Conservation (phyloP, 2,329 filamentous ascomycete species). For the Sporothrix pseudoabietina region DNA sequence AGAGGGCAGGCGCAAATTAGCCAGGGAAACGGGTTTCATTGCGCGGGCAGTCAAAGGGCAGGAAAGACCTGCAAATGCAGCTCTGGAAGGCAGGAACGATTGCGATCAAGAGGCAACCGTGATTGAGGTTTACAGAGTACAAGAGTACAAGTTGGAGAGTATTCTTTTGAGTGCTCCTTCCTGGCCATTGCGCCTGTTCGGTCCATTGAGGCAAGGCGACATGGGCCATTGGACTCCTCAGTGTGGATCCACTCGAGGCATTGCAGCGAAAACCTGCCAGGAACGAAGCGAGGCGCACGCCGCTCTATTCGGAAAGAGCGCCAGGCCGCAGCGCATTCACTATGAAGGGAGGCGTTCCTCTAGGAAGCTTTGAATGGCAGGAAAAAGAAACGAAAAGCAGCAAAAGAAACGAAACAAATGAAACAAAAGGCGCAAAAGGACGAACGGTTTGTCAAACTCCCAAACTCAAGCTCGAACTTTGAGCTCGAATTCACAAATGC, state of each 20-base stretch:
- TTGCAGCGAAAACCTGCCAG: slow-evolving; percentile 12
- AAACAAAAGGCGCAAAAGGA: not conserved
- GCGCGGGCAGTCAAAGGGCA: not conserved
- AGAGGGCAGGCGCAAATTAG: slow-evolving; percentile 18
- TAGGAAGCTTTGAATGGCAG: not conserved
- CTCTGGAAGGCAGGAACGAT: not conserved
- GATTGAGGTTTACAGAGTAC: not conserved
- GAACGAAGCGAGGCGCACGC: slow-evolving; percentile 8
- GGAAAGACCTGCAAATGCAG: not conserved
- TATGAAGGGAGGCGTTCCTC: not conserved
- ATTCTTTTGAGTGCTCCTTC: not conserved
- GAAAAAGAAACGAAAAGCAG: not conserved
- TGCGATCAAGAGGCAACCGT: not conserved
- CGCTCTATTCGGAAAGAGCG: slow-evolving; percentile 11
- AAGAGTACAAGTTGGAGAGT: not conserved
- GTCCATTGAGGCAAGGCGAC: slow-evolving; percentile 13
- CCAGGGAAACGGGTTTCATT: slow-evolving; percentile 28
- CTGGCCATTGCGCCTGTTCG: slow-evolving; percentile 18
- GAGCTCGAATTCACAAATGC: not conserved
- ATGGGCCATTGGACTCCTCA: slow-evolving; percentile 19
- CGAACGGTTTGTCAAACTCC: not conserved
- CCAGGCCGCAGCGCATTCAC: not conserved
- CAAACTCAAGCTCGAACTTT: not conserved
- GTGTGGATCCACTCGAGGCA: slow-evolving; percentile 6
- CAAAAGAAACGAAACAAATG: not conserved